Conservation (phyloP, 371 early-diverging fungal genomes). For the Mucor saturninus region DNA sequence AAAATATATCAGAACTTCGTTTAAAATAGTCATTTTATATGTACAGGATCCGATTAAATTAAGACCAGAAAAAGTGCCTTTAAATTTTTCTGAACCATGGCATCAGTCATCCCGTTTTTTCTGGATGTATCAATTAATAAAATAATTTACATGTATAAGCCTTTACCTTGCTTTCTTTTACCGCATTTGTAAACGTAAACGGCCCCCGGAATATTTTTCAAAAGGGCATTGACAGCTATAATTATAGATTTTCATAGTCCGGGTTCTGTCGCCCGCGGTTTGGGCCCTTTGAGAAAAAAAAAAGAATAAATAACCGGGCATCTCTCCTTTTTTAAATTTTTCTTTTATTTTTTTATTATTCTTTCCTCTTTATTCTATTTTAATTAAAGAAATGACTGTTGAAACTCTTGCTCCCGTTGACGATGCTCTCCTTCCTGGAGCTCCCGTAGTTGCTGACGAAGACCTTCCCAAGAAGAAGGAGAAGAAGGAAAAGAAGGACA, state of each 20-base stretch:
- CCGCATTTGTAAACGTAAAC: neutral
- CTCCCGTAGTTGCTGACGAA: constrained; percentile 14
- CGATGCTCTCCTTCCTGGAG: constrained; percentile 7
- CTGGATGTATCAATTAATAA: neutral
- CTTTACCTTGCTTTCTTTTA: neutral
- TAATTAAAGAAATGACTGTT: neutral
- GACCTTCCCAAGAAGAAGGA: constrained; percentile 1
- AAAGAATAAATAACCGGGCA: neutral
- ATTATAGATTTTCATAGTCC: neutral
- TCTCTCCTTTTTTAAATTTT: too few relatives aligned
- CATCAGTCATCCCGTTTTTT: neutral
- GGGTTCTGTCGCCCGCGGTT: constrained; percentile 6
- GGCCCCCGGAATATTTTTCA: neutral
- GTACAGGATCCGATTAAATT: too few relatives aligned
- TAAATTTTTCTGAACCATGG: too few relatives aligned
- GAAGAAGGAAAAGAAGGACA: constrained; percentile 13
- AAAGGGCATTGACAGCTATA: neutral
- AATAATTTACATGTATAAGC: neutral
- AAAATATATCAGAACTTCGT: too few relatives aligned
- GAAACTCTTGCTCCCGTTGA: constrained; percentile 6
- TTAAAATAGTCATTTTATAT: too few relatives aligned
- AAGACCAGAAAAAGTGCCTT: too few relatives aligned
- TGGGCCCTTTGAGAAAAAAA: neutral
- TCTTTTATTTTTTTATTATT: neutral
- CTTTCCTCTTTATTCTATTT: neutral